A percentile compares a stretch with the other conserved stretches of the same genome.
These are phyloP conservation scores for Mucor plumbeus DNA, from an alignment of 371 early-diverging fungal genomes.

Conservation along the genomic window DNA sequence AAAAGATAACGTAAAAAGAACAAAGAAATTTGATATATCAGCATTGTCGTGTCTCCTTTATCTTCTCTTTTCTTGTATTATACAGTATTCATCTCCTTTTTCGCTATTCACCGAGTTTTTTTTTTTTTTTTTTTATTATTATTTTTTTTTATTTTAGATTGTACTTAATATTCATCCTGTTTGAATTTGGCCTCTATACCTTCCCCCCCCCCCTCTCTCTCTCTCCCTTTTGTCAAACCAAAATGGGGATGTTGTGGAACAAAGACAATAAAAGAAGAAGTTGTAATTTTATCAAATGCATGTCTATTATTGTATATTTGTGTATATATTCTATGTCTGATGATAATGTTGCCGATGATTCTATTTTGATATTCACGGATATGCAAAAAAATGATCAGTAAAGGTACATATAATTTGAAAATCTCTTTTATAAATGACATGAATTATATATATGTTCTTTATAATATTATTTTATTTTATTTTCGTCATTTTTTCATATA, in stretches of 20 bases:
- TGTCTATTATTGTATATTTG: no score
- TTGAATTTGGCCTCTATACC: background rate
- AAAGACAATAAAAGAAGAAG: background rate
- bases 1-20: no score
- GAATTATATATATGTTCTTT: background rate
- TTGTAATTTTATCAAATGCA: background rate
- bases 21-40: no score
- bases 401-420: background rate
- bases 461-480: background rate
- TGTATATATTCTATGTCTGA: no score
- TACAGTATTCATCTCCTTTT: background rate
- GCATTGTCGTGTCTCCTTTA: background rate
- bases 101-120: background rate
- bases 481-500: background rate
- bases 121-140: no score
- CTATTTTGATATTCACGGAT: no score
- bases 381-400: background rate
- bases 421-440: background rate
- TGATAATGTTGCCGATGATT: no score
- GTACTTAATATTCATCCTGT: background rate
- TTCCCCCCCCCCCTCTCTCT: no score
- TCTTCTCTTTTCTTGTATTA: background rate
- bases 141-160: constrained; percentile 2
- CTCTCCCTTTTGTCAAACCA: background rate
- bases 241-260: background rate